Conservation (phyloP, 2,329 filamentous ascomycete species). For the Bipolaris sorokiniana region DNA sequence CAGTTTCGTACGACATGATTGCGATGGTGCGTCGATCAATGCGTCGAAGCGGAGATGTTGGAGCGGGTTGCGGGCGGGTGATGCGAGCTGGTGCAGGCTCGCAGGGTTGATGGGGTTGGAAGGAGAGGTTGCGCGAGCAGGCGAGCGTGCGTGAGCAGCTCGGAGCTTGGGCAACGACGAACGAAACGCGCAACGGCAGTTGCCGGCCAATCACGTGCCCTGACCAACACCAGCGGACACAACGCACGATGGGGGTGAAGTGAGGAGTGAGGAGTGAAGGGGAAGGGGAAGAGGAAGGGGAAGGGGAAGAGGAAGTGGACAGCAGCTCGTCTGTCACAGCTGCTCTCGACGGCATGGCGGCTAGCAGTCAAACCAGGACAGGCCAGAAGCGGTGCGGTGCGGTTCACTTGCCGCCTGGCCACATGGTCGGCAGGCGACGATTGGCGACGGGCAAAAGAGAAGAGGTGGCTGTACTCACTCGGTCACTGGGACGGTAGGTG, state of each 20-base stretch:
- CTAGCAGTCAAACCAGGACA: background rate
- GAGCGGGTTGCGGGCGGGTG: conserved; percentile 19
- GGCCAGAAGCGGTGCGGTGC: conserved; percentile 8
- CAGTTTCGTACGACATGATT: conserved; percentile 48
- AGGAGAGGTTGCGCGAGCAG: conserved; percentile 31
- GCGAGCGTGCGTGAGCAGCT: conserved; percentile 20
- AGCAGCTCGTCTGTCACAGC: too few relatives aligned
- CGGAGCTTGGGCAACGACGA: conserved; percentile 26
- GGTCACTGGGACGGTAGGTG: conserved; percentile 34
- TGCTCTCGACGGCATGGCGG: too few relatives aligned
- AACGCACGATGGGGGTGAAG: background rate
- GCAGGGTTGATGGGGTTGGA: conserved; percentile 36
- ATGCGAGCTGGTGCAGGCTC: conserved; percentile 22
- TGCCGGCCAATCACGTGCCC: conserved; percentile 26
- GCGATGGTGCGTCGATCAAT: conserved; percentile 17
- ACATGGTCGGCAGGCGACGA: conserved; percentile 1
- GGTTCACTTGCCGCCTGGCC: background rate
- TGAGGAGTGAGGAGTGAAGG: background rate
- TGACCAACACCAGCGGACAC: conserved; percentile 1
- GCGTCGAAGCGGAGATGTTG: conserved; percentile 14
- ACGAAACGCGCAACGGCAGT: conserved; percentile 28
- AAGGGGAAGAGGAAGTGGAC: too few relatives aligned
- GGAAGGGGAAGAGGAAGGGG: background rate
- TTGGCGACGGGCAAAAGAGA: conserved; percentile 6
- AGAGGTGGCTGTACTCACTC: conserved; percentile 27